Evolutionary conservation across 2,329 filamentous ascomycete genomes (phyloP).

Genomic region (Trichoderma sp.): DNA sequence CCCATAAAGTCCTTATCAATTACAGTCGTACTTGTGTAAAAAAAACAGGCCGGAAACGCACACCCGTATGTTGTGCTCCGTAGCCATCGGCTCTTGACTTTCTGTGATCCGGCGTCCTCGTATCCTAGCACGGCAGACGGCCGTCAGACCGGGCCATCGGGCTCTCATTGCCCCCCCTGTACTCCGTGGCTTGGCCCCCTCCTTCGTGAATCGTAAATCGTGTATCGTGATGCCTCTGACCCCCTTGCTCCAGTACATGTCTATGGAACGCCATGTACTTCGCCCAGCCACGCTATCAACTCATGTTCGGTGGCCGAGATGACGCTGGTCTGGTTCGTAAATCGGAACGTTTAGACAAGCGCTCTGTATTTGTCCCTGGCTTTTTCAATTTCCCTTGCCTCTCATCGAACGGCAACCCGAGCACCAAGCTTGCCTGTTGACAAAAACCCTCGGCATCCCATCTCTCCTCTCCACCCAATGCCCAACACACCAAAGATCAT

Average conservation of each 20-base stretch:
- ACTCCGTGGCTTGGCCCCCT: not conserved
- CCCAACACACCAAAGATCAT: constrained; percentile 75
- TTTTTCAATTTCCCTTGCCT: constrained; percentile 11
- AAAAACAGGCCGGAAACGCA: not conserved
- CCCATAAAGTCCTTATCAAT: not conserved
- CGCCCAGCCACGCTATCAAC: not conserved
- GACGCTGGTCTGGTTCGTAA: not conserved
- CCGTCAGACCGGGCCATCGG: not conserved
- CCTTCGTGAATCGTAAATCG: constrained; percentile 14
- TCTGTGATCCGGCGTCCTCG: not conserved
- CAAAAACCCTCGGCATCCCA: constrained; percentile 85
- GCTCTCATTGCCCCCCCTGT: not conserved
- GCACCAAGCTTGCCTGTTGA: constrained; percentile 78
- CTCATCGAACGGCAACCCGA: constrained; percentile 36
- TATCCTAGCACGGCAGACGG: not conserved
- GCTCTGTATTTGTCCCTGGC: not conserved
- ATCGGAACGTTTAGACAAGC: not conserved
- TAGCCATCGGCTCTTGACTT: not conserved
- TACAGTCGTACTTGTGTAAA: not conserved
- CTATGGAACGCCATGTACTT: not conserved
- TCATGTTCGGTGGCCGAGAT: not conserved
- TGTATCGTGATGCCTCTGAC: not conserved
- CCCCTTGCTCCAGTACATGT: not conserved
- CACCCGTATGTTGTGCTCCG: not conserved
- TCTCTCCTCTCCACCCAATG: constrained; percentile 83